Evolutionary conservation across 352 stramenopile species (phyloP).

Genomic region (Phytopythium litorale): DNA sequence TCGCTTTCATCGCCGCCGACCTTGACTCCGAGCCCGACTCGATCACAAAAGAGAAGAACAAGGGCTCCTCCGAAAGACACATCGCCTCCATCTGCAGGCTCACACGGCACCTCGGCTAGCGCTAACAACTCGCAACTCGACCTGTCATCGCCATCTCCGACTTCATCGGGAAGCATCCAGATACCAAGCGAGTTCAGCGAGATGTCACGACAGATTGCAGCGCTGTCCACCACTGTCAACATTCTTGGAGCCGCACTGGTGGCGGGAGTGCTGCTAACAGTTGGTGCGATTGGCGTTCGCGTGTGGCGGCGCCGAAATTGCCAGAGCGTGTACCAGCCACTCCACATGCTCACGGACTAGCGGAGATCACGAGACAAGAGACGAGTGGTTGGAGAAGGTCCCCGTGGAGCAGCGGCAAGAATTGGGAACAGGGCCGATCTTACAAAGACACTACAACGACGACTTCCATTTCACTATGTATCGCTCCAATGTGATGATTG

Average conservation of each 20-base stretch:
- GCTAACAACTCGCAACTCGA: not conserved
- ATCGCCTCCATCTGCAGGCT: not conserved
- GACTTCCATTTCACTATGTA: not conserved
- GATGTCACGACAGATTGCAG: not conserved
- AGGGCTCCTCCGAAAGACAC: not conserved
- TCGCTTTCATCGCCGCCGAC: not conserved
- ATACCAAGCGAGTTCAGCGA: not conserved
- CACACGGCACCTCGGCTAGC: not conserved
- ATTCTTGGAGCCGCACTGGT: not conserved
- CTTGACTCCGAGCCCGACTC: not conserved
- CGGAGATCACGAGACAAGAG: not conserved
- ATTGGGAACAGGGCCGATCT: not conserved
- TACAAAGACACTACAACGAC: not conserved
- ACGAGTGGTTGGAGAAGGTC: no score
- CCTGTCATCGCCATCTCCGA: not conserved
- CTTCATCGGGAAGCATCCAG: not conserved
- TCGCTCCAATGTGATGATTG: not conserved
- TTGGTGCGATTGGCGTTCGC: not conserved
- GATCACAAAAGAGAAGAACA: not conserved
- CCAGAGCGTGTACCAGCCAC: not conserved
- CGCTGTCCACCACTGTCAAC: not conserved
- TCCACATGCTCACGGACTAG: not conserved
- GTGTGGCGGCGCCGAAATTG: not conserved
- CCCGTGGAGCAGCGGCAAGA: no score
- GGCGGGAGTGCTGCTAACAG: not conserved